Base-by-base conservation (phyloP, 2,329 filamentous ascomycete genomes). In the Aspergillus tubingensis region DNA sequence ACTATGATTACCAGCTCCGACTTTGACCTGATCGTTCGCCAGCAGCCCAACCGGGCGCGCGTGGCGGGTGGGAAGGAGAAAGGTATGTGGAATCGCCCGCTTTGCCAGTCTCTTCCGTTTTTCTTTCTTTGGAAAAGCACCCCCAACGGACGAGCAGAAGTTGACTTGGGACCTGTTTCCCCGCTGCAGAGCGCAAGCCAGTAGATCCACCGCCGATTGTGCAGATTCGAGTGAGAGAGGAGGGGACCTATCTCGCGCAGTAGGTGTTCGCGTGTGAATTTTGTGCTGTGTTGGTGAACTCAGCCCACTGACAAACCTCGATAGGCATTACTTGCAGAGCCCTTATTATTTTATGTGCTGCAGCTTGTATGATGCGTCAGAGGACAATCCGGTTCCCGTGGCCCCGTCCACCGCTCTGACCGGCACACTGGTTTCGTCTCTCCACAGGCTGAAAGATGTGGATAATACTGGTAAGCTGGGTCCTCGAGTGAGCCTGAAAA, bases 201-300 rank as follows among this genome's bases (percentile, higher is more conserved):
- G 86, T 96, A 70, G 92, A 96, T 73, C 92, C 79, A 54, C 92
- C 92, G 11, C 92, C 92, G 44, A 91, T 96, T 68, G 81, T 96
- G 49, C 88, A 94, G 77, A 82, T 96, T 50, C 76, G 77, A 75
- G 85, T 87, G 59, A 77, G 74, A 54, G 72, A 77, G 51, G 71
- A 74, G 27, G 72, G 71, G 30, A 73, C 72, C 30, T 85, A 86
- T 72, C 81, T 83, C 17, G 77, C 85, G 76, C 80, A 90, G 86
- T 90, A 82, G 73, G 86, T 79, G 25, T 70, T 44, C 17, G 21
- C 49, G 53, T 32, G 17, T 47, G 49, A 44, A 5, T 38, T 13
- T 19, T 23, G 43, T 48, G 51, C 27, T 50, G 47, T 27, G 48
- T 48, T 30, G 30, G 49, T 21, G 11, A 39, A 10, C 36, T 10